Base-by-base conservation (phyloP, 2,329 filamentous ascomycete genomes). In the Bretziella fagacearum region DNA sequence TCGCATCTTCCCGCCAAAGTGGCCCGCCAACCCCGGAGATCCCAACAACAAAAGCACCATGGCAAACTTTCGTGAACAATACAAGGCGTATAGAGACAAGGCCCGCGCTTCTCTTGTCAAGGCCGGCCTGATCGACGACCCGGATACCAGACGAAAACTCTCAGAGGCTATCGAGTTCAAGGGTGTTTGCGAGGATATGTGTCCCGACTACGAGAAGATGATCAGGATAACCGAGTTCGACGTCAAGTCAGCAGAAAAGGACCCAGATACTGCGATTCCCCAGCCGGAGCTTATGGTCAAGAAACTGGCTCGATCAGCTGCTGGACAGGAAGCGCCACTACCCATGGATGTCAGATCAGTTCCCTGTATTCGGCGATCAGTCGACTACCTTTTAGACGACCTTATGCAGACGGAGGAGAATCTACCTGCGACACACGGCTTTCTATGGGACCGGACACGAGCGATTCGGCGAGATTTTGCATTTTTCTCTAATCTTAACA, bases 111-210 rank as follows among this genome's bases (percentile, higher is more conserved):
- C 70, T 3, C 60, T 81, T 35, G 74, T 77, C 48, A 70, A 67
- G 51, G 73, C 69, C 11, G 71, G 70, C 8, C 61, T 79, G 6
- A 74, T 81, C 48, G 77, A 81, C 57, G 74, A 81, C 53, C 77
- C 77, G 2, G 70, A 77, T 26, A 72, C 75, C 54, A 70, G 71
- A 47, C 75, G 77, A 55, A 69, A 67, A 15, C 64, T 81, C 6
- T 67, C 73, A 49, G 70, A 81, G 56, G 77, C 77, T 5, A 73
- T 81, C 41, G 69, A 73, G 35, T 81, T 81, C 56, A 76, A 76
- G 56, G 77, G 77, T 11, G 78, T 77, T 39, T 80, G 76, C 54
- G 73, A 80, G 54, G 73, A 78, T 22, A 81, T 80, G 77, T 81
- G 77, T 51, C 77, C 77, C 4, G 73, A 79, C 52, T 79, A 72